Evolutionary conservation across 768 basidiomycete genomes (phyloP).

Genomic region (Phanerodontia chrysosporium): DNA sequence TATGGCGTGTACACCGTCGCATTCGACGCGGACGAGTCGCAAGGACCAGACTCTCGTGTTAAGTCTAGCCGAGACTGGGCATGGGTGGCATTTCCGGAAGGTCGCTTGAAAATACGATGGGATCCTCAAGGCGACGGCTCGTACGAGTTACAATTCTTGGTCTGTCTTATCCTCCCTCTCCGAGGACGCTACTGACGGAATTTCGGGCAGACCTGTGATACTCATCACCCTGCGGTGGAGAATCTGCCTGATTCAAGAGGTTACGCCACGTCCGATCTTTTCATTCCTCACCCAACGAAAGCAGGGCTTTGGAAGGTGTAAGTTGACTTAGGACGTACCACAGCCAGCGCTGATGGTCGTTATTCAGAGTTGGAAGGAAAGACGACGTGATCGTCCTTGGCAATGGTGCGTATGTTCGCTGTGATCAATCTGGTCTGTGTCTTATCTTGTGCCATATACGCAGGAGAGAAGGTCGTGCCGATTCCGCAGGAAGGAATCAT

Average conservation of each 20-base stretch:
- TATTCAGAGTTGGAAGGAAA: conserved; percentile 25
- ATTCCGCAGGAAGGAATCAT: conserved; percentile 23
- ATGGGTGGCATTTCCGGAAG: conserved; percentile 28
- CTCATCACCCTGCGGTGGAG: conserved; percentile 3
- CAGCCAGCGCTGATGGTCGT: conserved; percentile 4
- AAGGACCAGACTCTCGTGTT: not conserved
- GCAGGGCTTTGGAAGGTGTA: conserved; percentile 26
- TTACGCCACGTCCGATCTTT: conserved; percentile 17
- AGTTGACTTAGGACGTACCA: conserved; percentile 21
- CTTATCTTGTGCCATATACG: not conserved
- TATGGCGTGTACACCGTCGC: conserved; percentile 1
- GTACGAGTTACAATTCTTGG: conserved; percentile 37
- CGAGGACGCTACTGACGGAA: not conserved
- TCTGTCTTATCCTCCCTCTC: conserved; percentile 15
- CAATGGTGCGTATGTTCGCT: conserved; percentile 1
- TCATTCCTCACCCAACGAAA: conserved; percentile 17
- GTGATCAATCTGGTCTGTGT: not conserved
- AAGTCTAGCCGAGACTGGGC: conserved; percentile 28
- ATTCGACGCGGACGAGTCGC: not conserved
- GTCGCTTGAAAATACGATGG: conserved; percentile 23
- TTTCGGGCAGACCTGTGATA: conserved; percentile 12
- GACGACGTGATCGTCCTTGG: conserved; percentile 39
- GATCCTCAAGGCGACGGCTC: conserved; percentile 27
- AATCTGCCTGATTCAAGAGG: conserved; percentile 12
- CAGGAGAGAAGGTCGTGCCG: conserved; percentile 31